A percentile compares a stretch with the other conserved stretches of the same genome.
Conservation (phyloP, 768 basidiomycete species). For the Psilocybe cubensis region DNA sequence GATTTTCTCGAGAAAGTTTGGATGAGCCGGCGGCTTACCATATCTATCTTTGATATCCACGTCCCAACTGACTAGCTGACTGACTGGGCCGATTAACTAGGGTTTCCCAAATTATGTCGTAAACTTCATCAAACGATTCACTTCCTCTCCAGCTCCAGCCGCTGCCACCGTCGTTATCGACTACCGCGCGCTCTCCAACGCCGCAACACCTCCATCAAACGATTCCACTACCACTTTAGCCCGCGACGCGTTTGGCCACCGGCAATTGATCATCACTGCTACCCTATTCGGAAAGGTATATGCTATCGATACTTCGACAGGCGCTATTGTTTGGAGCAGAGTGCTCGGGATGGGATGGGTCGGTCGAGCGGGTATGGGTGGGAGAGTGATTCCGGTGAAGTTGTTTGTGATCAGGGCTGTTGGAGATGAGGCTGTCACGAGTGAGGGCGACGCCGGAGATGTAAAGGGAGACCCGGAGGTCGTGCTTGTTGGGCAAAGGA, state of each 20-base stretch:
- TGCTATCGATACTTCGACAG: conserved; percentile 81
- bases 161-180: no score
- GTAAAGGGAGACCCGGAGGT: conserved; percentile 51
- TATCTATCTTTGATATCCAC: no score
- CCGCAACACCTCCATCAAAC: conserved; percentile 27
- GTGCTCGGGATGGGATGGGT: conserved; percentile 77
- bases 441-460: background rate
- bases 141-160: no score
- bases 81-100: no score
- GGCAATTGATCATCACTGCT: conserved; percentile 78
- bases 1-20: background rate
- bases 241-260: conserved; percentile 86
- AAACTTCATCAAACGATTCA: conserved; percentile 70
- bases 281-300: conserved; percentile 77
- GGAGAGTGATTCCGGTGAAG: conserved; percentile 58
- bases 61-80: no score
- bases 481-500: conserved; percentile 63
- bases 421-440: conserved; percentile 35
- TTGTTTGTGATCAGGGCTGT: conserved; percentile 58
- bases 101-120: conserved; percentile 71
- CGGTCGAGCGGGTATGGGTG: conserved; percentile 47
- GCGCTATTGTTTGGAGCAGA: conserved; percentile 79
- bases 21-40: background rate
- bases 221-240: conserved; percentile 37
- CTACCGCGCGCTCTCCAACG: conserved; percentile 27